phyloP scores from a whole-genome alignment of 148 eudicot species.

The Rhododendron ferrugineum region DNA sequence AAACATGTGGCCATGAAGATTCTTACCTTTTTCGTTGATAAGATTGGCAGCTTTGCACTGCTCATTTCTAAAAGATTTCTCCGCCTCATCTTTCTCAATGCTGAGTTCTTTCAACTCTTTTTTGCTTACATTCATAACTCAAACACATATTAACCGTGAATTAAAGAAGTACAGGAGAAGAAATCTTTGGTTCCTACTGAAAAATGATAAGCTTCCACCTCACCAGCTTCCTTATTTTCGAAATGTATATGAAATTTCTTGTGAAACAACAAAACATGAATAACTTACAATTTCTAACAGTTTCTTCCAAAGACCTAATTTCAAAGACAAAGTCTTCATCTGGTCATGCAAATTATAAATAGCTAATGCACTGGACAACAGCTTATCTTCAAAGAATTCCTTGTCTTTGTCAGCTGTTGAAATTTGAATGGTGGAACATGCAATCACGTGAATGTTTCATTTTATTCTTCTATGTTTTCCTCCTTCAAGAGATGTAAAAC shows the following conservation, averaged over 20 bases:
- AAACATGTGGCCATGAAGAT: not conserved
- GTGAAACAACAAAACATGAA: not conserved
- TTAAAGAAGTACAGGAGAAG: not conserved
- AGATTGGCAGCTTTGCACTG: constrained; percentile 35
- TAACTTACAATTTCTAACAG: constrained; percentile 56
- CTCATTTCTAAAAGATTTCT: constrained; percentile 43
- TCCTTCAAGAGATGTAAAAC: not conserved
- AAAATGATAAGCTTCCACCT: not conserved
- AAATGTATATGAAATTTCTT: not conserved
- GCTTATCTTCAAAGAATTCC: constrained; percentile 47
- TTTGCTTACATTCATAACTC: constrained; percentile 44
- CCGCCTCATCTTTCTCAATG: constrained; percentile 51
- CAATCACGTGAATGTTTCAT: not conserved
- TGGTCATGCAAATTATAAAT: constrained; percentile 56
- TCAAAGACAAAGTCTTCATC: constrained; percentile 55
- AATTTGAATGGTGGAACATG: not conserved
- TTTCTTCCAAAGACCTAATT: constrained; percentile 62
- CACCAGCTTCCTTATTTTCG: not conserved
- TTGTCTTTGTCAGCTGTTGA: constrained; percentile 80
- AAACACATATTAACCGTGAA: not conserved
- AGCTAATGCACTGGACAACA: constrained; percentile 50
- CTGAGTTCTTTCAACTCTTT: constrained; percentile 49
- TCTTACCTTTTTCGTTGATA: constrained; percentile 69
- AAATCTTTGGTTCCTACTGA: not conserved
- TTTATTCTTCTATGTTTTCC: not conserved